phyloP scores from a whole-genome alignment of 202 grass and related monocot genomes.

The Hordeum pubiflorum region DNA sequence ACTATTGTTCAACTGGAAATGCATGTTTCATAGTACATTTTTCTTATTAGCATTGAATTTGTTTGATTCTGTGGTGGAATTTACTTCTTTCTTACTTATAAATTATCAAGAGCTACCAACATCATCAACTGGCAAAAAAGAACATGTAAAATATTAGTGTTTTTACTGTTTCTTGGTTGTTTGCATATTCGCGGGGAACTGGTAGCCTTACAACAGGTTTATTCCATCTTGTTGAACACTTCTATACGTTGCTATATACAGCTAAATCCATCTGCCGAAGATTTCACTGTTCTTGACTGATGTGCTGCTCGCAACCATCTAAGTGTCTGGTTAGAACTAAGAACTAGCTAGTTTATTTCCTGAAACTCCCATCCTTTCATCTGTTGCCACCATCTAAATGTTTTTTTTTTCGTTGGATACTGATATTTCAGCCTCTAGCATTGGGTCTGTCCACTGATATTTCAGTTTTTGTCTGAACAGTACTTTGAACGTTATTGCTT shows the following conservation, averaged over 20 bases:
- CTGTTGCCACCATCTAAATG: not conserved
- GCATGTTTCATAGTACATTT: not conserved
- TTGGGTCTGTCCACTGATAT: not conserved
- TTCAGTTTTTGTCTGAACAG: not conserved
- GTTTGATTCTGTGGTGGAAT: not conserved
- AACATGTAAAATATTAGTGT: not conserved
- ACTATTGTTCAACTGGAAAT: not conserved
- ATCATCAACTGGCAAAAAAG: not conserved
- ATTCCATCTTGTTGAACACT: constrained; percentile 12
- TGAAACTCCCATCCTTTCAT: constrained; percentile 12
- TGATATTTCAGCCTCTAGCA: not conserved
- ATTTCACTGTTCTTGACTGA: not conserved
- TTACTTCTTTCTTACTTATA: not conserved
- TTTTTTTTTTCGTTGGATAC: not conserved
- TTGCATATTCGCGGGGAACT: not conserved
- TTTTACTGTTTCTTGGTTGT: not conserved
- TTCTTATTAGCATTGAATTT: not conserved
- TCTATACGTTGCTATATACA: not conserved
- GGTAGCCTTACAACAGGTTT: not conserved
- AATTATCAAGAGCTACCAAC: not conserved
- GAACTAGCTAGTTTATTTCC: not conserved
- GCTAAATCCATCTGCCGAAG: not conserved
- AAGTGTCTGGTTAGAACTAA: not conserved
- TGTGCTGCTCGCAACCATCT: not conserved
- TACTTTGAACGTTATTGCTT: constrained; percentile 23